Percentiles rank a stretch among this genome's conserved stretches.
Evolutionary conservation across 352 stramenopile genomes (phyloP).

Genomic region (Phytophthora sansomeana): DNA sequence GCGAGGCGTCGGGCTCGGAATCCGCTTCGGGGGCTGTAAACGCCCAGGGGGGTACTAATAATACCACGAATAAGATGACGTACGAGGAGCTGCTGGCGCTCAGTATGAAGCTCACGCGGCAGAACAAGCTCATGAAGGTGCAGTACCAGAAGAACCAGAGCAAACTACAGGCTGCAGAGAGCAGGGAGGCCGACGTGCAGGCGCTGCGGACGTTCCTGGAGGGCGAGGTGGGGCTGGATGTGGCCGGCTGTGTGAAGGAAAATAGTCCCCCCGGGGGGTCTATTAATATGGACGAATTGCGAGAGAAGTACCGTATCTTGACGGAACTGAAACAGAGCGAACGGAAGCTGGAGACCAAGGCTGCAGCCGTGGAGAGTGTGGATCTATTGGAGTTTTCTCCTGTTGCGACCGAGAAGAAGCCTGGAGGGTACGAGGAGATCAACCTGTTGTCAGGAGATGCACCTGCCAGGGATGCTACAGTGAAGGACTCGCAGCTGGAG

Average conservation of each 20-base stretch:
- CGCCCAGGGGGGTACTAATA: constrained; percentile 19
- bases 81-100: constrained; percentile 87
- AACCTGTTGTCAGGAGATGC: constrained; percentile 49
- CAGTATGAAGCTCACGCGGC: constrained; percentile 89
- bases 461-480: constrained; percentile 5
- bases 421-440: constrained; percentile 58
- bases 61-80: constrained; percentile 47
- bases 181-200: constrained; percentile 54
- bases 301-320: constrained; percentile 59
- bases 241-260: constrained; percentile 53
- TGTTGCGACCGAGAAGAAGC: constrained; percentile 23
- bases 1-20: constrained; percentile 6
- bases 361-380: constrained; percentile 35
- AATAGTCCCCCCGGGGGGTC: constrained; percentile 27
- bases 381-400: constrained; percentile 60
- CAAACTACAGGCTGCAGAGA: constrained; percentile 46
- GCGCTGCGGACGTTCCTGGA: constrained; percentile 65
- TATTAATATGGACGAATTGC: constrained; percentile 55
- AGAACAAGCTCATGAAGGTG: constrained; percentile 90
- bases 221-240: constrained; percentile 75
- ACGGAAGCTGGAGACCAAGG: constrained; percentile 32
- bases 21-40: not conserved
- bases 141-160: constrained; percentile 85
- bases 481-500: constrained; percentile 45
- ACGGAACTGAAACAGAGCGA: constrained; percentile 55